These are phyloP conservation scores for Penicillium sp. DNA, from an alignment of 2,329 filamentous ascomycete species.

Conservation along the genomic window DNA sequence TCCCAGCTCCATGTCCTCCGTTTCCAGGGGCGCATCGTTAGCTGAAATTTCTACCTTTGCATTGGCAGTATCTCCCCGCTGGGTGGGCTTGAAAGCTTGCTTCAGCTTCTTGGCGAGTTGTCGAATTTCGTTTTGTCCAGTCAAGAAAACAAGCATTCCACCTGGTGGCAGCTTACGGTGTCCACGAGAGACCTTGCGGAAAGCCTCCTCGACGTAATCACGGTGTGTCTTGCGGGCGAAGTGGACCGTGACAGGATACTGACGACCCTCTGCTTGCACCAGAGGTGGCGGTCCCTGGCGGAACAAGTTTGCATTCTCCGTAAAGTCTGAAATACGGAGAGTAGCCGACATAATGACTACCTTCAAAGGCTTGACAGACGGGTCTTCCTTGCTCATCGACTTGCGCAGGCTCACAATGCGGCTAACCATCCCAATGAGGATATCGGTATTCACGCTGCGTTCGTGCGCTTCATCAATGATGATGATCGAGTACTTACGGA, in stretches of 20 bases:
- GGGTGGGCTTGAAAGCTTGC: constrained; percentile 57
- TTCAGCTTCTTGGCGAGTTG: constrained; percentile 76
- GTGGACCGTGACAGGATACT: constrained; percentile 84
- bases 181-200: constrained; percentile 77
- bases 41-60: constrained; percentile 71
- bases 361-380: constrained; percentile 72
- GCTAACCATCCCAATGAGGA: constrained; percentile 95
- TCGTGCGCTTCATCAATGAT: constrained; percentile 97
- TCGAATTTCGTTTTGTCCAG: constrained; percentile 85
- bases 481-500: constrained; percentile 87
- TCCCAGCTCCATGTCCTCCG: constrained; percentile 82
- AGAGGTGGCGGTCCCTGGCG: constrained; percentile 68
- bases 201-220: constrained; percentile 88
- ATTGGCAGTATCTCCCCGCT: constrained; percentile 49
- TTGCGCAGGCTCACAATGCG: constrained; percentile 80
- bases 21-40: constrained; percentile 71
- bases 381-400: constrained; percentile 67
- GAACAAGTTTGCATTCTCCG: constrained; percentile 77
- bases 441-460: constrained; percentile 94
- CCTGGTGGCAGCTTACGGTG: constrained; percentile 87
- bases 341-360: constrained; percentile 98
- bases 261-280: constrained; percentile 83
- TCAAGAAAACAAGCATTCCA: constrained; percentile 89
- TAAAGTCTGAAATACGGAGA: constrained; percentile 82
- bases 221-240: constrained; percentile 76